These are phyloP conservation scores for Triticum aestivum DNA, from an alignment of 176 grass and related monocot genomes.

Conservation along the genomic window DNA sequence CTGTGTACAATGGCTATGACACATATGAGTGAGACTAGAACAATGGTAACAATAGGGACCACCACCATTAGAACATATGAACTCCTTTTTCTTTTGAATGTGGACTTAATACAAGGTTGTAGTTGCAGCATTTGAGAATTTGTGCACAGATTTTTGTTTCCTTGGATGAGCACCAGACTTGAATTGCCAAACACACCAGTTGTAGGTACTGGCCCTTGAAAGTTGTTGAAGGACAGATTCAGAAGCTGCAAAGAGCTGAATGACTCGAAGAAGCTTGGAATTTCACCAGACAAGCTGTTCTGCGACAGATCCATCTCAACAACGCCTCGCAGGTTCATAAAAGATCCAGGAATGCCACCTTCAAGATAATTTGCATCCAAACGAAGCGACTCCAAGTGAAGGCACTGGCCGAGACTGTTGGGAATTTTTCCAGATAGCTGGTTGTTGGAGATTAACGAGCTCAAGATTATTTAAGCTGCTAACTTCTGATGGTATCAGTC, in stretches of 20 bases:
- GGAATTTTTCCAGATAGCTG: constrained; percentile 40
- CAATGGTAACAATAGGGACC: background rate
- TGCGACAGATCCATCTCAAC: constrained; percentile 39
- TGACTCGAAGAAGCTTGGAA: constrained; percentile 11
- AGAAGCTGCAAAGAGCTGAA: constrained; percentile 29
- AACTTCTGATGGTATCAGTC: constrained; percentile 31
- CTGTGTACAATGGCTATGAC: background rate
- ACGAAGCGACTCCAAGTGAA: constrained; percentile 19
- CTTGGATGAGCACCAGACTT: background rate
- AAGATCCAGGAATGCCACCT: constrained; percentile 23
- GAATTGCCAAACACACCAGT: constrained; percentile 12
- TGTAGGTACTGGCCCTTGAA: constrained; percentile 34
- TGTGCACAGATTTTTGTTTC: constrained; percentile 15
- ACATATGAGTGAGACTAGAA: background rate
- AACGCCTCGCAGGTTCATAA: constrained; percentile 22
- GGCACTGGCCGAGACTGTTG: constrained; percentile 15
- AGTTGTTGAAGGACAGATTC: constrained; percentile 43
- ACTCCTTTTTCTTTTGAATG: background rate
- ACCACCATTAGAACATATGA: background rate
- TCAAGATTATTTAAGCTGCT: constrained; percentile 33
- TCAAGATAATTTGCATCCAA: constrained; percentile 35
- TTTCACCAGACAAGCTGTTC: constrained; percentile 37
- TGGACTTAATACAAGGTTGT: background rate
- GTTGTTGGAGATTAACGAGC: constrained; percentile 15
- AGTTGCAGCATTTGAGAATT: background rate